Base-by-base conservation (phyloP, 345 rosid species). In the Salix brachista region DNA sequence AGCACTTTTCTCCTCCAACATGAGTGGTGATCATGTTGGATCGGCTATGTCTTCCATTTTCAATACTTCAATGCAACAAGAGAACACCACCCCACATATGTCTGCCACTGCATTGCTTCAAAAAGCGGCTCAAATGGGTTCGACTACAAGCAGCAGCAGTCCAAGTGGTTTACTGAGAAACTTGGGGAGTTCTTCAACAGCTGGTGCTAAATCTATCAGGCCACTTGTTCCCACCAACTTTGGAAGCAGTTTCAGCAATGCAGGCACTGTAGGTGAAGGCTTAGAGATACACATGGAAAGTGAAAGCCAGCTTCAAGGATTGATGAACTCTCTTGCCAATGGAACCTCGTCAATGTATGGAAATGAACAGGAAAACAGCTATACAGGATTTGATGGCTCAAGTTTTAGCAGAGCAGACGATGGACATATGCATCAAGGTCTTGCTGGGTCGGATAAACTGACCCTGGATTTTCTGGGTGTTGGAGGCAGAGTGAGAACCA, bases 101-200 rank as follows among this genome's bases (percentile, higher is more conserved):
- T 78, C 80, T 17, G 80, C 80, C 1, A 78, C 80, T 3, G 80
- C 76, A 34, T 52, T 78, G 71, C 80, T 78, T 65, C 80, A 78
- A 71, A 78, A 78, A 65, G 80, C 80, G 6, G 80, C 80, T 78
- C 80, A 71, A 34, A 78, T 78, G 76, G 80, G 80, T 8, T 78
- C 80, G 65, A 52, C 76, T 6, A 71, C 65, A 1, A 78, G 80
- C 71, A 70, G 13, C 41, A 65, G 2, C 34, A 71, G 58, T 62
- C 44, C 48, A 42, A n/a, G 76, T 28, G 50, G 39, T 70, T 26
- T 78, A 25, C 80, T 78, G 54, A 78, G 71, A 71, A 50, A 41
- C 70, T 65, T 78, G 41, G 75, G 71, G 19, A 30, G 76, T 9
- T 71, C 75, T 28, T 41, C 68, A 18, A 56, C 74, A 3, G 4